A percentile compares a stretch with the other conserved stretches of the same genome.
phyloP scores from a whole-genome alignment of 2,329 filamentous ascomycete species.

The Ceratocystiopsis brevicomis region DNA sequence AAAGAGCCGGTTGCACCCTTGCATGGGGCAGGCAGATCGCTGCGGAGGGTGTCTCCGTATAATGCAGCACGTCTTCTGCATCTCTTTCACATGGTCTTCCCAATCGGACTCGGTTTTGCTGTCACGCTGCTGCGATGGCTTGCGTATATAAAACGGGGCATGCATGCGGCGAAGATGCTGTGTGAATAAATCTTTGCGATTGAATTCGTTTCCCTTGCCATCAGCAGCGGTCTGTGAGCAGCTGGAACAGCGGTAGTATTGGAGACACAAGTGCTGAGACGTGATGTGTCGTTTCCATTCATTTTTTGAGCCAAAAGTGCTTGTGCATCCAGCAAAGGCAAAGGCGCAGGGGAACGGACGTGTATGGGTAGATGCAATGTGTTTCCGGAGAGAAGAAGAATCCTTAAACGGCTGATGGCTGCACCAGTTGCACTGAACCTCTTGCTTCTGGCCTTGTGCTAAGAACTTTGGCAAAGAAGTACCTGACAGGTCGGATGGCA shows the following conservation, averaged over 20 bases:
- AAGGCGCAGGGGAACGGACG: constrained; percentile 73
- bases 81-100: constrained; percentile 46
- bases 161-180: constrained; percentile 94
- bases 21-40: constrained; percentile 49
- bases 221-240: constrained; percentile 35
- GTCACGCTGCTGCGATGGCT: constrained; percentile 36
- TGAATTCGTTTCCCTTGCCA: constrained; percentile 54
- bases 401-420: constrained; percentile 49
- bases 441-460: constrained; percentile 30
- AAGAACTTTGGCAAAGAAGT: constrained; percentile 1
- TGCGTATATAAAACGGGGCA: constrained; percentile 45
- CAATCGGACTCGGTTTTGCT: constrained; percentile 41
- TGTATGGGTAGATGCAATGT: constrained; percentile 49
- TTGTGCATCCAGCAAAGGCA: constrained; percentile 62
- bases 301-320: constrained; percentile 81
- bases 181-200: constrained; percentile 88
- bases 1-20: constrained; percentile 54
- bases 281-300: constrained; percentile 94
- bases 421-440: constrained; percentile 41
- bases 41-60: constrained; percentile 50
- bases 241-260: constrained; percentile 44
- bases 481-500: constrained; percentile 1
- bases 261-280: constrained; percentile 65
- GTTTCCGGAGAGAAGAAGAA: constrained; percentile 44
- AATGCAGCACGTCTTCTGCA: constrained; percentile 57